These are phyloP conservation scores for Neoconidiobolus thromboides DNA, from an alignment of 371 early-diverging fungal species.

Conservation along the genomic window DNA sequence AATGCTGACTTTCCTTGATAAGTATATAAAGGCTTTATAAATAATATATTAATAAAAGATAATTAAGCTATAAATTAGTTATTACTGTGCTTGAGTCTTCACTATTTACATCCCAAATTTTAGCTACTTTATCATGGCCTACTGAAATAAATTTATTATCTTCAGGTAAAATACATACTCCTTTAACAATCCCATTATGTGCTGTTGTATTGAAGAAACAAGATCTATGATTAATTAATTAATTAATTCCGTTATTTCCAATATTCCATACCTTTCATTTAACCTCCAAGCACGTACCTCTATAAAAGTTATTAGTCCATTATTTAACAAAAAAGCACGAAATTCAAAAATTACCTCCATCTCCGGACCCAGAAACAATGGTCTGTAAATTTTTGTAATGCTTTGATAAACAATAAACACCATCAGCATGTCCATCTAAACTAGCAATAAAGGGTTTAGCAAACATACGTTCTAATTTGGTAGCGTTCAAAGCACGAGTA, in stretches of 20 bases:
- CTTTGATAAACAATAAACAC: conserved; percentile 89
- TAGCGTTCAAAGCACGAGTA: conserved; percentile 87
- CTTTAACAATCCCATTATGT: conserved; percentile 11
- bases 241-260: not conserved
- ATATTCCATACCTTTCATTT: conserved; percentile 4
- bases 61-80: not conserved
- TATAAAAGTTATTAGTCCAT: not conserved
- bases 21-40: conserved; percentile 30
- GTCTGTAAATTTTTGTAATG: conserved; percentile 63
- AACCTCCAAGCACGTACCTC: conserved; percentile 11
- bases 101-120: conserved; percentile 8
- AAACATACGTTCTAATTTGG: conserved; percentile 92
- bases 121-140: conserved; percentile 12
- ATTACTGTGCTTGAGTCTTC: not conserved
- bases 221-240: not conserved
- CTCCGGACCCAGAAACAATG: conserved; percentile 78
- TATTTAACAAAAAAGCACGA: not conserved
- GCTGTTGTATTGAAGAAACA: conserved; percentile 7
- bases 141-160: conserved; percentile 9
- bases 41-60: conserved; percentile 4
- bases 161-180: conserved; percentile 8
- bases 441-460: conserved; percentile 96
- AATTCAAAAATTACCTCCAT: conserved; percentile 42
- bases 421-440: conserved; percentile 84
- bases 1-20: conserved; percentile 60